These are phyloP conservation scores for Zelonia costaricensis DNA, from an alignment of 208 protist species.

Conservation along the genomic window DNA sequence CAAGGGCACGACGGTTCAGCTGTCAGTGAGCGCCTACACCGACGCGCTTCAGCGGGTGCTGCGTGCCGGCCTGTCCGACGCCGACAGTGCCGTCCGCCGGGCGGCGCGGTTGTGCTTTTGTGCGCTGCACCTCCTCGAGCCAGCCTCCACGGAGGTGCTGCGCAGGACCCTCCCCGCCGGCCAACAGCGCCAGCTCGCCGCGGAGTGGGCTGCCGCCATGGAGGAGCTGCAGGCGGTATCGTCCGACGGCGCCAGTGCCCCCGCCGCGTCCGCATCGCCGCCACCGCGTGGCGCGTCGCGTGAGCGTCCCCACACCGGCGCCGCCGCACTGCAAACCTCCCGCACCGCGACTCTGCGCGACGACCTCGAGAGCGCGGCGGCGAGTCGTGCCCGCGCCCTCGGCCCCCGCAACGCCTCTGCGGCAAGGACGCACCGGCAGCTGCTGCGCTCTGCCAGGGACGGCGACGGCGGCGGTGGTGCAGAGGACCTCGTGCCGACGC, in stretches of 20 bases:
- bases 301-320: neutral
- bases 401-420: neutral
- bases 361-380: slow-evolving; percentile 33
- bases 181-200: slow-evolving; percentile 28
- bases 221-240: slow-evolving; percentile 17
- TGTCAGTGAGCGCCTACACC: slow-evolving; percentile 33
- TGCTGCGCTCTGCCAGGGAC: slow-evolving; percentile 15
- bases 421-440: slow-evolving; percentile 2
- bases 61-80: slow-evolving; percentile 39
- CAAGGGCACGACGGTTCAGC: slow-evolving; percentile 38
- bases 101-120: slow-evolving; percentile 44
- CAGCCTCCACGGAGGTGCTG: slow-evolving; percentile 34
- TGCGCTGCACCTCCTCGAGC: slow-evolving; percentile 45
- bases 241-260: neutral
- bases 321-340: neutral
- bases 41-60: slow-evolving; percentile 42
- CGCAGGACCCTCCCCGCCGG: slow-evolving; percentile 26
- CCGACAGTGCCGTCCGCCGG: slow-evolving; percentile 40
- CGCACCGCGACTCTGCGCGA: slow-evolving; percentile 31
- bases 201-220: slow-evolving; percentile 13
- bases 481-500: neutral
- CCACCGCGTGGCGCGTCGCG: too few species aligned
- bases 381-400: slow-evolving; percentile 16
- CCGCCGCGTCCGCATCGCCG: neutral
- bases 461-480: neutral